Percentiles rank a stretch among this genome's conserved stretches.
phyloP scores from a whole-genome alignment of 192 early-diverging fungal genomes.

The Backusella morwellensis region DNA sequence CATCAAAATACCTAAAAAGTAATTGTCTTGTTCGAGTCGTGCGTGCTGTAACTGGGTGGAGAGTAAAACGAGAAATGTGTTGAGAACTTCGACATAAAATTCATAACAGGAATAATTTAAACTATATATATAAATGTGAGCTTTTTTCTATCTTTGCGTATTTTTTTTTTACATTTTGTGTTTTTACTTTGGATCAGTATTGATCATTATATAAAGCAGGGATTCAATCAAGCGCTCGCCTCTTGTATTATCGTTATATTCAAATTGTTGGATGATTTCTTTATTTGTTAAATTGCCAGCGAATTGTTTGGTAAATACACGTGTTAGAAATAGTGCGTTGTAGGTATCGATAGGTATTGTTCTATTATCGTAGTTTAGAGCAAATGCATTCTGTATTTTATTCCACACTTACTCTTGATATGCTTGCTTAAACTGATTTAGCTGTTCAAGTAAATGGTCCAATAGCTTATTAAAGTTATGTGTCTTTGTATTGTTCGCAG shows the following conservation, averaged over 20 bases:
- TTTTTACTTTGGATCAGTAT: constrained; percentile 54
- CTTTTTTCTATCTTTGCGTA: too few relatives aligned
- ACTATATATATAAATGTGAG: constrained; percentile 23
- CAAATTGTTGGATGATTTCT: constrained; percentile 59
- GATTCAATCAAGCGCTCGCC: constrained; percentile 58
- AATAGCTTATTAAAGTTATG: constrained; percentile 67
- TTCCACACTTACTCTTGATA: constrained; percentile 36
- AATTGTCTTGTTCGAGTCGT: constrained; percentile 43
- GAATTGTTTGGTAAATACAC: constrained; percentile 68
- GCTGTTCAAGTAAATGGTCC: constrained; percentile 57
- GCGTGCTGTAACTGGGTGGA: constrained; percentile 60
- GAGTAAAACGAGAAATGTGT: constrained; percentile 58
- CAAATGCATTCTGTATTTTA: not conserved
- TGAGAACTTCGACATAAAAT: constrained; percentile 66
- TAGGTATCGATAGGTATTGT: constrained; percentile 58
- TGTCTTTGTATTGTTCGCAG: constrained; percentile 60
- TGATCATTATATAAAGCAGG: constrained; percentile 51
- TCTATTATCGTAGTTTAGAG: constrained; percentile 30
- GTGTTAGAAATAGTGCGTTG: constrained; percentile 65
- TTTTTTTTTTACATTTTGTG: too few relatives aligned
- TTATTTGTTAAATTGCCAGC: constrained; percentile 50
- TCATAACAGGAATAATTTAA: constrained; percentile 54
- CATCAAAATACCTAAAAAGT: constrained; percentile 67
- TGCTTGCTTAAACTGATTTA: constrained; percentile 44
- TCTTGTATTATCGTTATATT: constrained; percentile 40